Percentiles rank a stretch among this genome's conserved stretches.
These are phyloP conservation scores for Cicer judaicum DNA, from an alignment of 306 rosid genomes.

Conservation along the genomic window DNA sequence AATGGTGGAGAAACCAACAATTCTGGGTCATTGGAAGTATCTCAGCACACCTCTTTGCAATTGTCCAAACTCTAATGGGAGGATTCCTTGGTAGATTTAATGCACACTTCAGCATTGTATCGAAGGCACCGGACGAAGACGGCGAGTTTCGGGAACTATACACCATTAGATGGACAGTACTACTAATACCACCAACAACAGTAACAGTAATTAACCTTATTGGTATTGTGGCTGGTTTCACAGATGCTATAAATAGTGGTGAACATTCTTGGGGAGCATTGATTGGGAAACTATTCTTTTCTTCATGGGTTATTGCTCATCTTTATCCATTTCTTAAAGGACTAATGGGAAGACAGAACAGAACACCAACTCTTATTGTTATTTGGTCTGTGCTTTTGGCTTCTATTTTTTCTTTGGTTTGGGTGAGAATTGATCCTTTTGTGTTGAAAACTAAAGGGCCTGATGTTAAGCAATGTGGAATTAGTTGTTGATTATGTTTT, in stretches of 20 bases:
- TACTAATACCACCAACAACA: conserved; percentile 90
- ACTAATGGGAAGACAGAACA: conserved; percentile 91
- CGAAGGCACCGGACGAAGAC: conserved; percentile 80
- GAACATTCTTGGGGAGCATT: conserved; percentile 87
- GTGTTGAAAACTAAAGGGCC: conserved; percentile 94
- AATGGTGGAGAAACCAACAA: conserved; percentile 99
- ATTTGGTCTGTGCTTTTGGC: conserved; percentile 98
- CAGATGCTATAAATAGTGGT: conserved; percentile 94
- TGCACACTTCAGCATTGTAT: conserved; percentile 69
- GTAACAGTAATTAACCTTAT: conserved; percentile 77
- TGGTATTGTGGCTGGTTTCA: conserved; percentile 92
- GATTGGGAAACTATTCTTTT: conserved; percentile 91
- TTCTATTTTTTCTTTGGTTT: conserved; percentile 93
- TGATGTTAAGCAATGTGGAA: conserved; percentile 83
- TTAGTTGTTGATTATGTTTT: conserved; percentile 71
- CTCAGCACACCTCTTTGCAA: conserved; percentile 85
- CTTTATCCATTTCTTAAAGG: conserved; percentile 98
- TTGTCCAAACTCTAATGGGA: conserved; percentile 70
- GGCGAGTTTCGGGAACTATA: conserved; percentile 75
- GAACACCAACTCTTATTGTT: conserved; percentile 89
- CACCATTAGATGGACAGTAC: conserved; percentile 85
- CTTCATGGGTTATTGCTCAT: conserved; percentile 93
- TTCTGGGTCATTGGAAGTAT: conserved; percentile 98
- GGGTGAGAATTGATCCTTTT: conserved; percentile 96
- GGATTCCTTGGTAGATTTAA: conserved; percentile 66